Percentiles rank a stretch among this genome's conserved stretches.
Evolutionary conservation across 495 filamentous ascomycete genomes (phyloP).

Genomic region (Penicillium desertorum): DNA sequence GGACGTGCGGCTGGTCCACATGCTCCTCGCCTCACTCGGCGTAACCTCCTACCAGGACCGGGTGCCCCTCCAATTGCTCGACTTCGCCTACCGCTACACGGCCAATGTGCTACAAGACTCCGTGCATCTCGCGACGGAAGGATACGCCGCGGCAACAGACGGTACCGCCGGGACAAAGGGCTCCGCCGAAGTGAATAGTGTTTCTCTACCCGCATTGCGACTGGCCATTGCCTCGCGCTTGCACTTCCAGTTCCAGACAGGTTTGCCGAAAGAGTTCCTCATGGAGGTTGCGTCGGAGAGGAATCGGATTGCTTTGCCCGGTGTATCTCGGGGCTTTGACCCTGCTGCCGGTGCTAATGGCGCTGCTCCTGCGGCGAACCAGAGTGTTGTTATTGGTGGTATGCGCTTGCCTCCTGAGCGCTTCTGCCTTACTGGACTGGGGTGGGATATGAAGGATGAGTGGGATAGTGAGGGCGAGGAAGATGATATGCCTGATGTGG

Average conservation of each 20-base stretch:
- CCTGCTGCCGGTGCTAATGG: slow-evolving; percentile 21
- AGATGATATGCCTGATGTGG: slow-evolving; percentile 44
- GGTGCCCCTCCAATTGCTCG: slow-evolving; percentile 89
- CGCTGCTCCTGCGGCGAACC: slow-evolving; percentile 24
- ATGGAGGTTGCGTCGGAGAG: slow-evolving; percentile 78
- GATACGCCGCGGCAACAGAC: slow-evolving; percentile 44
- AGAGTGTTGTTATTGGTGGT: slow-evolving; percentile 56
- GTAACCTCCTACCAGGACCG: slow-evolving; percentile 90
- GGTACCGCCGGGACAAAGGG: slow-evolving; percentile 28
- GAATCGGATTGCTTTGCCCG: slow-evolving; percentile 77
- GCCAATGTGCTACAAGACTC: slow-evolving; percentile 51
- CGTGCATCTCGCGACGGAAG: slow-evolving; percentile 54
- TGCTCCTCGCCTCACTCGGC: slow-evolving; percentile 82
- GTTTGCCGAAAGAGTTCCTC: slow-evolving; percentile 80
- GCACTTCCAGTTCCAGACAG: slow-evolving; percentile 64
- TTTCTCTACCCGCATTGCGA: slow-evolving; percentile 58
- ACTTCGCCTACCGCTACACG: slow-evolving; percentile 90
- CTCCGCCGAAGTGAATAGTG: slow-evolving; percentile 40
- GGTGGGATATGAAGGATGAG: slow-evolving; percentile 79
- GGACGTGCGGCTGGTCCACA: slow-evolving; percentile 87
- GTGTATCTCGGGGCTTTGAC: slow-evolving; percentile 67
- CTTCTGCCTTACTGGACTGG: slow-evolving; percentile 82
- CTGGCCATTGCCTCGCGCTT: slow-evolving; percentile 63
- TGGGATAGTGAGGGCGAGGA: slow-evolving; percentile 68
- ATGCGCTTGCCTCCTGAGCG: slow-evolving; percentile 84